These are phyloP conservation scores for Penicillium waksmanii DNA, from an alignment of 495 filamentous ascomycete species.

Conservation along the genomic window DNA sequence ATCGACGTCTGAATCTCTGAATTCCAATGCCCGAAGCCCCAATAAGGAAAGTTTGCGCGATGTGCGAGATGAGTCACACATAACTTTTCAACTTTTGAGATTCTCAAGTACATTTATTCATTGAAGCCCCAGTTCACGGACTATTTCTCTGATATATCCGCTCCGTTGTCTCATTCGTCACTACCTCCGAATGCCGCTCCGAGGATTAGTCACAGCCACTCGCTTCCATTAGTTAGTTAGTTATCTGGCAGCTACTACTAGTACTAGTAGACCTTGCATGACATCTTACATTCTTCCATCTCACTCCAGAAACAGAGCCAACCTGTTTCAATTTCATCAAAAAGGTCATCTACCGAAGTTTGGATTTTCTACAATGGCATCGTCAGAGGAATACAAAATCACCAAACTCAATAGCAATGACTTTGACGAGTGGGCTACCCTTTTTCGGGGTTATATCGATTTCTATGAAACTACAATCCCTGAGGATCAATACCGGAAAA, in stretches of 20 bases:
- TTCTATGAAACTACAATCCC: slow-evolving; percentile 16
- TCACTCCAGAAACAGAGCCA: neutral
- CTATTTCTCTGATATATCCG: no score
- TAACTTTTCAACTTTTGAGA: neutral
- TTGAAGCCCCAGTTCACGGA: neutral
- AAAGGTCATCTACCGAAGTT: neutral
- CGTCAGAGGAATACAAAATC: slow-evolving; percentile 9
- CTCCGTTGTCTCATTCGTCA: neutral
- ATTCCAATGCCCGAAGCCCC: no score
- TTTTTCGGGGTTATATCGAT: slow-evolving; percentile 14
- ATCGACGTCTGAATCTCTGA: no score
- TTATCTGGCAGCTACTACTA: no score
- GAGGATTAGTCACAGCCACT: slow-evolving; percentile 2
- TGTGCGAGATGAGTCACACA: neutral
- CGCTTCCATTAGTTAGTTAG: neutral
- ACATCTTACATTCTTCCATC: neutral
- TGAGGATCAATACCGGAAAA: slow-evolving; percentile 14
- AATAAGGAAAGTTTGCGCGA: no score
- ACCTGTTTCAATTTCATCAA: neutral
- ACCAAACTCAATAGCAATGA: slow-evolving; percentile 13
- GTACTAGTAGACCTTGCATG: neutral
- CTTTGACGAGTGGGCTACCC: slow-evolving; percentile 15
- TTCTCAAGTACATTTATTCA: neutral
- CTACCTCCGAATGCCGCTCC: neutral
- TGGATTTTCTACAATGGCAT: slow-evolving; percentile 8